Evolutionary conservation across 2,329 filamentous ascomycete species (phyloP).

Genomic region (Ilyonectria sp.): DNA sequence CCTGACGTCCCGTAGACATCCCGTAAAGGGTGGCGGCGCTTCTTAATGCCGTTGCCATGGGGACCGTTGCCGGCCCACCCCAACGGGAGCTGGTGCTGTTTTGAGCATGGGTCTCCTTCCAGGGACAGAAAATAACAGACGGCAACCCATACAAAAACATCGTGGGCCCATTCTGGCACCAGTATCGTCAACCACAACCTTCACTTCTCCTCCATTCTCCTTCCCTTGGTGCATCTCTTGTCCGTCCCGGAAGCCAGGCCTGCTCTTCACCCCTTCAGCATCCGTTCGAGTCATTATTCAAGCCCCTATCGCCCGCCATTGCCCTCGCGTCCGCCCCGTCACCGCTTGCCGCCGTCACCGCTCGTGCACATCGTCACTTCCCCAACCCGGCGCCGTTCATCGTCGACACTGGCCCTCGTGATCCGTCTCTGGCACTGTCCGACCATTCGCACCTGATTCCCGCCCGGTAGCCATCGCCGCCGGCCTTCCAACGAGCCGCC

Average conservation of each 20-base stretch:
- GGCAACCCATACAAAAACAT: slow-evolving; percentile 52
- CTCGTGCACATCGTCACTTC: slow-evolving; percentile 32
- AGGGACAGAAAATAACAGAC: slow-evolving; percentile 46
- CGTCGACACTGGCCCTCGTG: slow-evolving; percentile 3
- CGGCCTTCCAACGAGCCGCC: slow-evolving; percentile 1
- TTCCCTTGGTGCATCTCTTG: slow-evolving; percentile 39
- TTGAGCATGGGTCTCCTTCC: slow-evolving; percentile 41
- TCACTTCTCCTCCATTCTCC: slow-evolving; percentile 38
- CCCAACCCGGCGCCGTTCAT: slow-evolving; percentile 7
- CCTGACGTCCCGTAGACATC: background rate
- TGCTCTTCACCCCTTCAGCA: slow-evolving; percentile 26
- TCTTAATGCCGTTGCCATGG: slow-evolving; percentile 28
- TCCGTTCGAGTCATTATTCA: slow-evolving; percentile 30
- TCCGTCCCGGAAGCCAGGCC: slow-evolving; percentile 35
- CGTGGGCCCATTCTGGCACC: slow-evolving; percentile 44
- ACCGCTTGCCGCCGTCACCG: slow-evolving; percentile 39
- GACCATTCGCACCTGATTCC: slow-evolving; percentile 19
- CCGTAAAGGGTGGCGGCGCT: slow-evolving; percentile 7
- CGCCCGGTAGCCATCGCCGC: slow-evolving; percentile 17
- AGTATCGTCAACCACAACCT: slow-evolving; percentile 42
- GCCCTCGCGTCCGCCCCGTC: slow-evolving; percentile 31
- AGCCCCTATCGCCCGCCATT: slow-evolving; percentile 34
- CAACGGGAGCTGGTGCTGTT: slow-evolving; percentile 40
- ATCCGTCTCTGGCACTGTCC: background rate
- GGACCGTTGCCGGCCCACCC: slow-evolving; percentile 30